phyloP scores from a whole-genome alignment of 805 yeast genomes.

The Zygosaccharomyces bailii region DNA sequence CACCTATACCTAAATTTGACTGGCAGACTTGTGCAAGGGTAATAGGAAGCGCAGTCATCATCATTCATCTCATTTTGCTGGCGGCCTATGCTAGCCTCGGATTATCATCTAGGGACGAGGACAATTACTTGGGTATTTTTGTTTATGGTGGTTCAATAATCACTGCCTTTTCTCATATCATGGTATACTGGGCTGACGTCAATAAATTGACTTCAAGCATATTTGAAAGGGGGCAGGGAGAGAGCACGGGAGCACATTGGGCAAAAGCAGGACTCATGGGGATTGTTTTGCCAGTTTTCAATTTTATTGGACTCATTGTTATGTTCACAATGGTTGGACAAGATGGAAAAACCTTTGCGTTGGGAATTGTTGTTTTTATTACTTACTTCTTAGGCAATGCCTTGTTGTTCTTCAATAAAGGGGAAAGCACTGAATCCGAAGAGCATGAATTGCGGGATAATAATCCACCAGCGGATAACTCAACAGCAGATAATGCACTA shows the following conservation, averaged over 20 bases:
- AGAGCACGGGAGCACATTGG: background rate
- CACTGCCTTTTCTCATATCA: background rate
- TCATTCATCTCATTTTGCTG: background rate
- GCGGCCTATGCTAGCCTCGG: background rate
- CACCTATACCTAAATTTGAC: background rate
- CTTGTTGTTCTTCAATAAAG: background rate
- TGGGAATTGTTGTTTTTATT: background rate
- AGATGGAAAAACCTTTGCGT: background rate
- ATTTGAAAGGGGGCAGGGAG: background rate
- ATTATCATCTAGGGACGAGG: background rate
- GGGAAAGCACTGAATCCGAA: background rate
- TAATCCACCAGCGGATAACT: background rate
- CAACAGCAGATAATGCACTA: background rate
- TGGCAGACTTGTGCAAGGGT: background rate
- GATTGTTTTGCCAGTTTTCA: background rate
- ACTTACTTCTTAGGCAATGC: background rate
- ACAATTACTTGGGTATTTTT: background rate
- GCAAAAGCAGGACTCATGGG: background rate
- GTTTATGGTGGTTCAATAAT: background rate
- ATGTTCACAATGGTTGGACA: background rate
- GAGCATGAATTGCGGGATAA: background rate
- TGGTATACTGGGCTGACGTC: background rate
- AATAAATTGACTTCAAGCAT: background rate
- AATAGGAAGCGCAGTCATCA: background rate
- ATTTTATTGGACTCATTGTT: background rate